Base-by-base conservation (phyloP, 1,284 basidiomycete genomes). In the Sanghuangporus sanghuang region DNA sequence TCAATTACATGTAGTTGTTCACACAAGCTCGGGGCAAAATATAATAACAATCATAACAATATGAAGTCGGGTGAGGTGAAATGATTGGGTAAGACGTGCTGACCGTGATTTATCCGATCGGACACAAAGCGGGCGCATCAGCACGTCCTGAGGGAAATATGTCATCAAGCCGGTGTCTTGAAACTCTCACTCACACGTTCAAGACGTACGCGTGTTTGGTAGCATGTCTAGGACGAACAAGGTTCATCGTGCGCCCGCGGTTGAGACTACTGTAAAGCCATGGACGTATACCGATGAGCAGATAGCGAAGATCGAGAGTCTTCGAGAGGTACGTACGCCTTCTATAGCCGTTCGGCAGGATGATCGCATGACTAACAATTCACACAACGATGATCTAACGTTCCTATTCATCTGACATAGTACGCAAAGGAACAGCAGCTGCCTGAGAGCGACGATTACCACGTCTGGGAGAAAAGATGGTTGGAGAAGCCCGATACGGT, bases 381-480 rank as follows among this genome's bases (percentile, higher is more conserved):
- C 44, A n/a, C 21, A n/a, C 11, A 6, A 44, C 44, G 49, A 5
- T 35, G 66, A 16, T 5, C 21, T 23, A 32, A 32, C 23, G 44
- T 42, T 46, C 35, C 61, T 63, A 38, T n/a, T n/a, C n/a, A n/a
- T 55, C 36, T 50, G 50, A 44, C 56, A 27, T 68, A 93, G 92
- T 90, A 90, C 70, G 84, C 89, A 35, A 70, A 82, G 42, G 80
- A 82, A 8, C 73, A 90, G 32, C 70, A 82, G 12, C 79, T 94
- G 2, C 87, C 91, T 1, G 72, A 80, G 49, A 78, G 80, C 11
- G 89, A 94, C 71, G 75, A 85, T 8, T 94, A 94, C 71, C 72
- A 86, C 68, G 76, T 78, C 55, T 93, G 90, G 89, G 92, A 94
- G 74, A 73, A 78, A 44, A 82, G 87, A 64, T 94, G 92, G 87